Base-by-base conservation (phyloP, 1,284 basidiomycete genomes). In the Salmacisia buchloeana region DNA sequence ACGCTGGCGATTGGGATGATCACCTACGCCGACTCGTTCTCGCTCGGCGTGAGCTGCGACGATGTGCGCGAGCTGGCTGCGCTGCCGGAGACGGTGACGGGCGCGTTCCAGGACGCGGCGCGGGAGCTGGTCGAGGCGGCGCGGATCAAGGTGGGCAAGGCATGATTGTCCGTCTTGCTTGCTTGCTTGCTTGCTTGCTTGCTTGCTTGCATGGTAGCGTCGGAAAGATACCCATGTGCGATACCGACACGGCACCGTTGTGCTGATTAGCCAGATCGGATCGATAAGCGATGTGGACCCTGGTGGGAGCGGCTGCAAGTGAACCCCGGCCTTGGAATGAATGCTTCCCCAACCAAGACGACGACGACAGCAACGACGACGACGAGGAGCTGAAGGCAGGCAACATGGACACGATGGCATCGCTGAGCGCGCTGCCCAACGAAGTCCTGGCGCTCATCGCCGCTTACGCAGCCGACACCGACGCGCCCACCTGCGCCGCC, bases 1-100 rank as follows among this genome's bases (percentile, higher is more conserved):
- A 76, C 73, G 43, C 69, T 79, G 70, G 72, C 75, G 3, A 76
- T 77, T 58, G 77, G 77, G 46, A 77, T 77, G 75, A 79, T 79
- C 62, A 74, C 70, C 61, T 79, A 79, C 57, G 77, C 73, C 39
- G 63, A 69, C 45, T 67, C 72, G 62, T 78, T 79, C 45, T 74
- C 72, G 31, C 67, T 79, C n/a, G 76, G 75, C 3, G 75, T 79
- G 3, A 73, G 71, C 49, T 77, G 76, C 69, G 77, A 79, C 62
- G 76, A 75, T n/a, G 75, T 75, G 58, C 70, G 69, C 56, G 74
- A 76, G 66, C 75, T 78, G 45, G 34, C 63, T 35, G 60, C 68
- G 7, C 62, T 79, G 6, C 72, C 77, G 12, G 58, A 69, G 39
- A 69, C 70, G 60, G 74, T 79, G 35, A 78, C 76, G 62, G 59